Evolutionary conservation across 176 grass and related monocot species (phyloP), one percentile per base, ranked within the genome.

Genomic region (Phoenix roebelenii): DNA sequence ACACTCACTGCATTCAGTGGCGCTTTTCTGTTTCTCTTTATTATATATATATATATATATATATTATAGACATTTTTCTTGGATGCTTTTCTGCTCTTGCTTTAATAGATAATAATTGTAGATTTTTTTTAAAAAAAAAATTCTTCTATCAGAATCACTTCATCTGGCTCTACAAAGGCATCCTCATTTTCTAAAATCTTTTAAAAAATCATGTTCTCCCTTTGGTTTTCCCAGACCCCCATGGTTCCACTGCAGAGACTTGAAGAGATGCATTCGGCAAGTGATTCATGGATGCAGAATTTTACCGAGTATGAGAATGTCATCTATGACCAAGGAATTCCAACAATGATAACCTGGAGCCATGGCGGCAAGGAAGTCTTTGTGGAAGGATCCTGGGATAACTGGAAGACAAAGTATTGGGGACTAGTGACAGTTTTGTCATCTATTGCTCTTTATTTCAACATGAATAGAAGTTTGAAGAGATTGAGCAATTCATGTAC

Each of bases 341-440:
- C 64, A 54, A 77, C 55, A 19, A 55, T 77, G 65, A 68, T 77
- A 23, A 69, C 39, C 16, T 77, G 74, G 74, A 62, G 16, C 63
- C 57, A 69, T 77, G 74, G 74, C 5, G 74, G 74, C 39, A 68
- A 52, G 16, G 56, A 77, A 68, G 65, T 77, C 16, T 62, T 70
- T 53, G 66, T 77, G 6, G 57, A 77, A 63, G 74, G 74, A 69
- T 77, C 74, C 5, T 77, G 74, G 74, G 74, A 77, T 69, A 63
- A 77, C 23, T 77, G 74, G 74, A 70, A 51, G 51, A 69, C 74
- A 39, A 77, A 60, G 74, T 77, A 70, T 20, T 50, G 18, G 7
- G 24, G 25, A 66, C n/a, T 16, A 32, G 35, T 44, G 10, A 44
- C 35, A 3, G 10, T 9, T 44, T 44, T 44, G 7, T 44, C 35